phyloP scores from a whole-genome alignment of 441 rosid genomes.

The Gossypium aridum region DNA sequence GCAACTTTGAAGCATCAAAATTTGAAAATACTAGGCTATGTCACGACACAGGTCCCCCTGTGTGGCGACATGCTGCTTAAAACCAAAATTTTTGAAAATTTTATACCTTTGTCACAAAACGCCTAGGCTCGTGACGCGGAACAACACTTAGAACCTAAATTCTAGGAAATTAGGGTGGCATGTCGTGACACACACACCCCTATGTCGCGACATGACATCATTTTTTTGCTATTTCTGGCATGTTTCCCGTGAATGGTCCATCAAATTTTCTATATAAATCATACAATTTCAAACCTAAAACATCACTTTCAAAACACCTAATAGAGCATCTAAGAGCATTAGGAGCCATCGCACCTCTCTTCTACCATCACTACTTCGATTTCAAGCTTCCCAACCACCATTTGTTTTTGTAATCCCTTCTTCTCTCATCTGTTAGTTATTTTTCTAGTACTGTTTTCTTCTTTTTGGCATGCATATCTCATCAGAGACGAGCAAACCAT shows the following conservation, averaged over 20 bases:
- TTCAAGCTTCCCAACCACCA: neutral
- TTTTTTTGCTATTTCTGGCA: too few species aligned
- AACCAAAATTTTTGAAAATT: too few species aligned
- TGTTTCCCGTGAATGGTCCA: neutral
- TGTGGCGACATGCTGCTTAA: too few species aligned
- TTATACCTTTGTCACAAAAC: too few species aligned
- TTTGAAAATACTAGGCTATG: too few species aligned
- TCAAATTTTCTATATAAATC: neutral
- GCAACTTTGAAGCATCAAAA: too few species aligned
- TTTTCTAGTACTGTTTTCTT: neutral
- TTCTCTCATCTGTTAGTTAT: too few species aligned
- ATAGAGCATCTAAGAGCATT: neutral
- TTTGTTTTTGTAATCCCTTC: neutral
- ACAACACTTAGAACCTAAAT: too few species aligned
- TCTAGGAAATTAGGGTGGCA: too few species aligned
- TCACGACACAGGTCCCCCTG: too few species aligned
- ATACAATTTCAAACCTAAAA: neutral
- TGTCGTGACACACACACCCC: too few species aligned
- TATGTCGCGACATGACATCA: neutral
- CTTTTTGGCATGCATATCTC: neutral
- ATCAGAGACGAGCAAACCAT: neutral
- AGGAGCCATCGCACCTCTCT: neutral
- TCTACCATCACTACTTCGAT: neutral
- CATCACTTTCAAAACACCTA: neutral
- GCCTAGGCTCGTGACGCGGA: too few species aligned